phyloP scores from a whole-genome alignment of 345 rosid genomes.

The Microthlaspi erraticum region DNA sequence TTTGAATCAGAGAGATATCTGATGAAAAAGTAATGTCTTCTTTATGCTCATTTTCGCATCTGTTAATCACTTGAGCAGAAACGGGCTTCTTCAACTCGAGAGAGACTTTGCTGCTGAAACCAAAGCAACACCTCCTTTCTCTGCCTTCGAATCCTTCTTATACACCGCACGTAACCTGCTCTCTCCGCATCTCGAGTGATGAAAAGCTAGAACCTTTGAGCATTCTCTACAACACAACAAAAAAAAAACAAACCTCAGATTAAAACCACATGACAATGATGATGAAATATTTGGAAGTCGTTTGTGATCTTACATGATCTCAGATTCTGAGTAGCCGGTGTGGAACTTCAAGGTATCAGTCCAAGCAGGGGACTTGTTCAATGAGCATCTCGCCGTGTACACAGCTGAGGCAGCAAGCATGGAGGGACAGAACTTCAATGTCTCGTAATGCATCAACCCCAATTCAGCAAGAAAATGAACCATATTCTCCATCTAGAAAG shows the following conservation, averaged over 20 bases:
- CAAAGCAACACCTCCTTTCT: constrained; percentile 67
- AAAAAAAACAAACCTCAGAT: neutral
- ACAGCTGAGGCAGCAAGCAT: constrained; percentile 89
- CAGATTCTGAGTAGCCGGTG: constrained; percentile 70
- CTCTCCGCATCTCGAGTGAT: constrained; percentile 62
- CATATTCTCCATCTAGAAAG: constrained; percentile 84
- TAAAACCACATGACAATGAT: neutral
- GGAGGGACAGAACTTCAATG: constrained; percentile 58
- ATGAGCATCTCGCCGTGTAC: constrained; percentile 82
- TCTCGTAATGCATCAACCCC: constrained; percentile 70
- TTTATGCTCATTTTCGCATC: neutral
- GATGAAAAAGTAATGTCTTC: constrained; percentile 13
- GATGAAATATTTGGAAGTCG: neutral
- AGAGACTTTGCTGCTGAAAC: constrained; percentile 58
- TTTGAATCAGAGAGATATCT: constrained; percentile 43
- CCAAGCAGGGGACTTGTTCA: constrained; percentile 70
- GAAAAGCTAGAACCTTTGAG: constrained; percentile 60
- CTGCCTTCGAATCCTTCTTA: constrained; percentile 62
- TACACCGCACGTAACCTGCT: constrained; percentile 68
- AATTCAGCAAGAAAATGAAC: too few relatives aligned
- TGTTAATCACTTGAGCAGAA: constrained; percentile 31
- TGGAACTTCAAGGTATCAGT: constrained; percentile 69
- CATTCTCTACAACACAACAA: constrained; percentile 56
- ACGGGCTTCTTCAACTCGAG: constrained; percentile 34
- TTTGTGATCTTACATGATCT: constrained; percentile 52